These are phyloP conservation scores for Lenzites betulinus DNA, from an alignment of 768 basidiomycete species.

Conservation along the genomic window DNA sequence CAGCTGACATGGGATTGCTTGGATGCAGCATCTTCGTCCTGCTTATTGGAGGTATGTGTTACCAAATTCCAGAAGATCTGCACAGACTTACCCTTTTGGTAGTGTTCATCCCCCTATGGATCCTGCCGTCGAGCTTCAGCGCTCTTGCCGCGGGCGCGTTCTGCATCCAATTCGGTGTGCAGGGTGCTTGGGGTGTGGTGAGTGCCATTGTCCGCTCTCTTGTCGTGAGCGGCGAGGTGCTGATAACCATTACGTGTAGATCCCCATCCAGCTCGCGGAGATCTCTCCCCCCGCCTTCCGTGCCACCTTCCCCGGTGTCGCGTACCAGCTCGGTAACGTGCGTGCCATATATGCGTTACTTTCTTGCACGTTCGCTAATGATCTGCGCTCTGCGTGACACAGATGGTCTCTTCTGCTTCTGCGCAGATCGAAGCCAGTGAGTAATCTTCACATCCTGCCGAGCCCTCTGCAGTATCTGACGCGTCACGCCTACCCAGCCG, in stretches of 20 bases:
- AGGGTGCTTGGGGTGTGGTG: constrained; percentile 90
- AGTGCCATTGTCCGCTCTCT: constrained; percentile 29
- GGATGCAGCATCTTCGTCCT: constrained; percentile 51
- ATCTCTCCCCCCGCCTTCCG: constrained; percentile 88
- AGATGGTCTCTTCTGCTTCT: constrained; percentile 35
- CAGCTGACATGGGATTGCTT: not conserved
- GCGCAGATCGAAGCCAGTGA: constrained; percentile 37
- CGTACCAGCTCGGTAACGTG: constrained; percentile 80
- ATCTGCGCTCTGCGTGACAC: not conserved
- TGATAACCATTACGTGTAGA: constrained; percentile 30
- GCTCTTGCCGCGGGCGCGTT: constrained; percentile 83
- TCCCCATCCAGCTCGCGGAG: constrained; percentile 81
- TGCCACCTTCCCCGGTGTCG: constrained; percentile 83
- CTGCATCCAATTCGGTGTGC: constrained; percentile 84
- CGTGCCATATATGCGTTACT: constrained; percentile 1
- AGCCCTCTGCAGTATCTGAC: not conserved
- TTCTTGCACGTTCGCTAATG: not conserved
- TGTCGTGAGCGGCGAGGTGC: not conserved
- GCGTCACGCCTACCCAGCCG: constrained; percentile 34
- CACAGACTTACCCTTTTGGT: not conserved
- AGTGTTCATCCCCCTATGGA: constrained; percentile 78
- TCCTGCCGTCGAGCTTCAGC: constrained; percentile 68
- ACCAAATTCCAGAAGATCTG: not conserved
- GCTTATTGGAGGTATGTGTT: constrained; percentile 44
- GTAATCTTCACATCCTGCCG: constrained; percentile 1